Evolutionary conservation across 371 early-diverging fungal species (phyloP), one percentile per base, ranked within the genome.

Genomic region (Blakeslea trispora): DNA sequence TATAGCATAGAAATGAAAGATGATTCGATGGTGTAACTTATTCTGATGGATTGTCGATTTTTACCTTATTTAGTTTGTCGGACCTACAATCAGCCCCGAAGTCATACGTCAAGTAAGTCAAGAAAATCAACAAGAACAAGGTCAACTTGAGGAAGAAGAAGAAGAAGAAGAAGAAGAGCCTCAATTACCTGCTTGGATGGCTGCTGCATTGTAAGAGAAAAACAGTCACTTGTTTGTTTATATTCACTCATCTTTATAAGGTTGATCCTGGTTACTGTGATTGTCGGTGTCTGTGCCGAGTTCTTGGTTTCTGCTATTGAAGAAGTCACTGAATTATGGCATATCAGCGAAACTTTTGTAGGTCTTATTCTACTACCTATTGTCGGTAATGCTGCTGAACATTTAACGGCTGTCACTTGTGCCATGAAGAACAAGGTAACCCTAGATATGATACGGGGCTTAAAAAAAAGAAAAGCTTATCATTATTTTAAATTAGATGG

Each of bases 361-460:
- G 94, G 93, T 31, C 71, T 96, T 21, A 85, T 96, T 52, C 61
- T 96, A 21, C 67, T 96, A 10, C 93, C 95, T 0, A 90, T 95
- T 43, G 92, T 93, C 1, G 91, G 93, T 51, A 87, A 89, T 53
- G 90, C 90, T 9, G 91, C 89, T 19, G 91, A 89, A 62, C 93
- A 95, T 65, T 81, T 89, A 34, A 89, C 89, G 4, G 94, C 93
- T 3, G 88, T 93, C 11, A 85, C 87, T 0, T 86, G 88, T 11
- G 92, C 96, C 0, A 72, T 87, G 54, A 84, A 89, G 51, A 84
- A 95, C 77, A 93, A 94, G 68, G 69, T 63, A 63, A 21, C n/a
- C n/a, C n/a, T n/a, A n/a, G n/a, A n/a, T n/a, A n/a, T n/a, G n/a
- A n/a, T n/a, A n/a, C n/a, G n/a, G n/a, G n/a, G n/a, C n/a, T n/a